Percentiles rank a stretch among this genome's conserved stretches.
phyloP scores from a whole-genome alignment of 108 stramenopile genomes.

The Skeletonema marinoi region DNA sequence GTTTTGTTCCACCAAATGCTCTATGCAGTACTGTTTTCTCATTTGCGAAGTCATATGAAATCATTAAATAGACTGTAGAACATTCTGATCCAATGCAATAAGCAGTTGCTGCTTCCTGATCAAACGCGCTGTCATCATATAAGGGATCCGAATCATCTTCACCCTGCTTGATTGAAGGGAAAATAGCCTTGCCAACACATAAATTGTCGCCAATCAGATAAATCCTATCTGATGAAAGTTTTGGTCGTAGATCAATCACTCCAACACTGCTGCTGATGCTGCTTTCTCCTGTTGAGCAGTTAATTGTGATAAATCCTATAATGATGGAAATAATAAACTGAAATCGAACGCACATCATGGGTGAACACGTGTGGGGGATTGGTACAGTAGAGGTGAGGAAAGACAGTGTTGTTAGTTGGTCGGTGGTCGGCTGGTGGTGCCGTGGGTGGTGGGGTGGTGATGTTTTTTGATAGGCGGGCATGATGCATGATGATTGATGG shows the following conservation, averaged over 20 bases:
- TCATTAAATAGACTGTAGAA: conserved; percentile 22
- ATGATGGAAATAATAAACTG: not conserved
- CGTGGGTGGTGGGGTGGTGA: too few relatives aligned
- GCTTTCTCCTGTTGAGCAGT: not conserved
- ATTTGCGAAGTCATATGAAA: conserved; percentile 30
- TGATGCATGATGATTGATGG: too few relatives aligned
- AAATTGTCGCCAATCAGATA: not conserved
- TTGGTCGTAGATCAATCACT: conserved; percentile 20
- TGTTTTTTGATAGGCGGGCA: too few relatives aligned
- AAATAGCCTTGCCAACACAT: not conserved
- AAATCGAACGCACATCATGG: not conserved
- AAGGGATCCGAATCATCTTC: not conserved
- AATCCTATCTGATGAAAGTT: conserved; percentile 13
- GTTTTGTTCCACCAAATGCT: conserved; percentile 29
- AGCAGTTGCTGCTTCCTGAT: conserved; percentile 24
- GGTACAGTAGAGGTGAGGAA: too few relatives aligned
- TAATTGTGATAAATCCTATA: not conserved
- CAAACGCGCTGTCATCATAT: not conserved
- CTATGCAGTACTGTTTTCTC: conserved; percentile 41
- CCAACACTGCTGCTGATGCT: conserved; percentile 7
- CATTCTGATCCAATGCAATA: conserved; percentile 21
- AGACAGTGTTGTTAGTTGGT: too few relatives aligned
- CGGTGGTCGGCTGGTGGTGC: too few relatives aligned
- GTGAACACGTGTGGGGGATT: not conserved
- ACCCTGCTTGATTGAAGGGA: not conserved